These are phyloP conservation scores for Penicillium italicum DNA, from an alignment of 2,329 filamentous ascomycete genomes.

Conservation along the genomic window DNA sequence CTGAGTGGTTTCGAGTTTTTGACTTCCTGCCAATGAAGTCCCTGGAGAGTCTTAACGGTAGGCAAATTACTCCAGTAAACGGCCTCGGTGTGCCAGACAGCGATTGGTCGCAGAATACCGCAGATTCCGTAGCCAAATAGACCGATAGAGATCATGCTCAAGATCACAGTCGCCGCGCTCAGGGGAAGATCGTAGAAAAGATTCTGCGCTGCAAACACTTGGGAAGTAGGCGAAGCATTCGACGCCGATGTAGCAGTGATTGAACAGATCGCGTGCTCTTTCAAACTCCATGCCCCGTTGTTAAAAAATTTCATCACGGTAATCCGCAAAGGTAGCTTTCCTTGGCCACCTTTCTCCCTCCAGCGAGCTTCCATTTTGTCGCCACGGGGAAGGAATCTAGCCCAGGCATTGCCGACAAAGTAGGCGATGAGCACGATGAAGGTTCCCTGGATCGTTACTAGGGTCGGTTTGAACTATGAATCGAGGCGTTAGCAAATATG, in stretches of 20 bases:
- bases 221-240: conserved; percentile 43
- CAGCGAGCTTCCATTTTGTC: conserved; percentile 50
- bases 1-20: conserved; percentile 52
- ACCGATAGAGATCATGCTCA: conserved; percentile 53
- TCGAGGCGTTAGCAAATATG: conserved; percentile 1
- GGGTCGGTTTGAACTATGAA: conserved; percentile 52
- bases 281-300: conserved; percentile 51
- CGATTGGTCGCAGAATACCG: conserved; percentile 53
- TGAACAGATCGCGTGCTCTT: conserved; percentile 55
- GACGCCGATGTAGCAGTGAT: conserved; percentile 55
- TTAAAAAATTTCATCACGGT: conserved; percentile 48
- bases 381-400: conserved; percentile 50
- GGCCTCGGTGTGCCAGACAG: conserved; percentile 55
- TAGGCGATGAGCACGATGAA: conserved; percentile 58
- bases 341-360: conserved; percentile 43
- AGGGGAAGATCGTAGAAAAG: conserved; percentile 52
- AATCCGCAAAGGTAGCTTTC: conserved; percentile 45
- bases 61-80: conserved; percentile 57
- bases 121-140: conserved; percentile 56
- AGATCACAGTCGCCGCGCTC: conserved; percentile 46
- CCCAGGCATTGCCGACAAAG: conserved; percentile 52
- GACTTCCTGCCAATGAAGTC: conserved; percentile 52
- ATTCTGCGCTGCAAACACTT: conserved; percentile 49
- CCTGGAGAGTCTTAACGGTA: conserved; percentile 53
- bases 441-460: conserved; percentile 49